These are phyloP conservation scores for Rhizopogon vinicolor DNA, from an alignment of 768 basidiomycete genomes.

Conservation along the genomic window DNA sequence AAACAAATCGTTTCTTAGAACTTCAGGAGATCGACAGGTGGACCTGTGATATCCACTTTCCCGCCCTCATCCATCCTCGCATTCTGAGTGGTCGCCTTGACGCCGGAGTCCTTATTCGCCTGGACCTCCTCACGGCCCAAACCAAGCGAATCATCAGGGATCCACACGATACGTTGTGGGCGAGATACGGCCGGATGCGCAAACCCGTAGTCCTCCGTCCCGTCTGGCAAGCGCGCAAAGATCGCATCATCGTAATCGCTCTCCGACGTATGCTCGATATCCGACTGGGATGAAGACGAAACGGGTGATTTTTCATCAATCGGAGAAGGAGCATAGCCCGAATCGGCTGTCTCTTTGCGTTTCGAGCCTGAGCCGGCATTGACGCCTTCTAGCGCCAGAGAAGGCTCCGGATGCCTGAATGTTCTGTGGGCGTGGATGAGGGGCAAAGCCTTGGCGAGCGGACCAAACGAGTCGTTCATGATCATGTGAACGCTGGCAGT, in stretches of 20 bases:
- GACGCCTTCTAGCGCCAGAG: neutral
- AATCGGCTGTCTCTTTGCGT: constrained; percentile 9
- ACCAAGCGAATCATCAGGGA: constrained; percentile 71
- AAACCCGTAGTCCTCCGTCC: constrained; percentile 58
- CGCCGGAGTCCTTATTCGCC: constrained; percentile 46
- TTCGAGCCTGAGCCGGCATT: constrained; percentile 12
- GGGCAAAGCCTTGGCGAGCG: constrained; percentile 72
- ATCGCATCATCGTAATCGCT: constrained; percentile 12
- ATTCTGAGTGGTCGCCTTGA: constrained; percentile 43
- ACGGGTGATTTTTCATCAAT: neutral
- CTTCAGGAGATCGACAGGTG: constrained; percentile 23
- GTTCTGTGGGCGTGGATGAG: constrained; percentile 73
- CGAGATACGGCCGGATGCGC: constrained; percentile 79
- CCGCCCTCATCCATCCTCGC: constrained; percentile 63
- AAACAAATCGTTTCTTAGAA: constrained; percentile 12
- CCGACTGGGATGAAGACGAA: neutral
- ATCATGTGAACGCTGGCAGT: constrained; percentile 75
- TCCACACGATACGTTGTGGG: constrained; percentile 79
- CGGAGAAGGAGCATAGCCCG: constrained; percentile 5
- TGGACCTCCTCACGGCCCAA: constrained; percentile 58
- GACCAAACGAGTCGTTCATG: constrained; percentile 75
- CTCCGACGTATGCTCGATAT: constrained; percentile 2
- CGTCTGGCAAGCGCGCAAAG: constrained; percentile 22
- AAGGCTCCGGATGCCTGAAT: constrained; percentile 29
- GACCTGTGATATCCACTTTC: constrained; percentile 31